Evolutionary conservation across 495 filamentous ascomycete genomes (phyloP).

Genomic region (Pseudoneurospora amorphoporcata): DNA sequence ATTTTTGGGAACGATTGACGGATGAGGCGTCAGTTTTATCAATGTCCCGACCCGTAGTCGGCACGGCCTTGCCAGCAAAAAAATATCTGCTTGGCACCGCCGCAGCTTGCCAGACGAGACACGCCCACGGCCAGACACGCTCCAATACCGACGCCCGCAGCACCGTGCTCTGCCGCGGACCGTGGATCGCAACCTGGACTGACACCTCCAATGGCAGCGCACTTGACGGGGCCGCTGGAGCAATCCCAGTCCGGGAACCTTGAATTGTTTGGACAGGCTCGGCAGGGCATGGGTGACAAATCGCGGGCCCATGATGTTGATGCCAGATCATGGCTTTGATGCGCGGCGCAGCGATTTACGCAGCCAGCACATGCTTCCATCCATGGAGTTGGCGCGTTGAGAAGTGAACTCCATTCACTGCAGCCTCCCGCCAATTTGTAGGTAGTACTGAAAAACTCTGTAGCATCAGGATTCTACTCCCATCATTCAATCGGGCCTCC

Average conservation of each 20-base stretch:
- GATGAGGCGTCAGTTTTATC: not conserved
- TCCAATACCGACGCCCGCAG: not conserved
- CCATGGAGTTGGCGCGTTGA: not conserved
- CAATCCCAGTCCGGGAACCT: not conserved
- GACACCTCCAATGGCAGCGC: not conserved
- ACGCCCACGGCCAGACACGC: not conserved
- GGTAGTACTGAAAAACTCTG: too few species aligned
- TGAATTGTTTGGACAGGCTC: not conserved
- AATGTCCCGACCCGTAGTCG: constrained; percentile 12
- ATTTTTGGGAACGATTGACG: not conserved
- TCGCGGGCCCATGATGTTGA: not conserved
- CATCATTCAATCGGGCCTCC: not conserved
- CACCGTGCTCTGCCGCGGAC: not conserved
- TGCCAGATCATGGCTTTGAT: not conserved
- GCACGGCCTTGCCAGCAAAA: constrained; percentile 2
- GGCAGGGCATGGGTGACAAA: not conserved
- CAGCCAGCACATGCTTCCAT: not conserved
- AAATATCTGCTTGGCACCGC: not conserved
- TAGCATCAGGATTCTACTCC: not conserved
- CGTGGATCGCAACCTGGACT: not conserved
- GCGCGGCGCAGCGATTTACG: not conserved
- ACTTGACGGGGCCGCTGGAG: not conserved
- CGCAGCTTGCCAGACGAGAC: constrained; percentile 1
- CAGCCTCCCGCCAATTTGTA: not conserved
- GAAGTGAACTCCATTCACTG: not conserved